These are phyloP conservation scores for Phytophthora palmivora DNA, from an alignment of 352 stramenopile species.

Conservation along the genomic window DNA sequence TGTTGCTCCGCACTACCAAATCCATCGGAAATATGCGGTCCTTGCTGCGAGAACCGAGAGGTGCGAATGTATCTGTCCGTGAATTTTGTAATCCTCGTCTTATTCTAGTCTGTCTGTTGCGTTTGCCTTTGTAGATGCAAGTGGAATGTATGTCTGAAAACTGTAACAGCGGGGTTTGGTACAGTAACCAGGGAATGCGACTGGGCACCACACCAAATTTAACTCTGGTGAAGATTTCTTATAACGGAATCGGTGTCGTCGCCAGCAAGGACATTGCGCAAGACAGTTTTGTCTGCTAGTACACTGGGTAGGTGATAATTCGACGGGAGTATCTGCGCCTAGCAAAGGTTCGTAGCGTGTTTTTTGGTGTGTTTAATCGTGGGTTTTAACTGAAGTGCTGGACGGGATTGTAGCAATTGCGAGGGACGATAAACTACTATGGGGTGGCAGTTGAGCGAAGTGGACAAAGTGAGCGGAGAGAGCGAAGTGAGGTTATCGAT, in stretches of 20 bases:
- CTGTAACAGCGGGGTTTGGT: conserved; percentile 1
- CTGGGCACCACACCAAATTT: not conserved
- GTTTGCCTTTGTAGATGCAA: conserved; percentile 19
- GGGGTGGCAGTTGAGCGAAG: too few relatives aligned
- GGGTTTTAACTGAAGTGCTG: too few relatives aligned
- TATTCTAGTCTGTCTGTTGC: too few relatives aligned
- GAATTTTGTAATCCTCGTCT: too few relatives aligned
- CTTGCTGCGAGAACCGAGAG: too few relatives aligned
- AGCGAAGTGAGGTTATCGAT: conserved; percentile 6
- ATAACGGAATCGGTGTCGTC: conserved; percentile 14
- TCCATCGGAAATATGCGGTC: too few relatives aligned
- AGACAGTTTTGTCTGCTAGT: conserved; percentile 16
- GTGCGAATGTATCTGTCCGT: too few relatives aligned
- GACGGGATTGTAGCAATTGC: not conserved
- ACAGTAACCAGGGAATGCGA: conserved; percentile 24
- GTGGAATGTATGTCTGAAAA: conserved; percentile 13
- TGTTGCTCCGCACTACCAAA: too few relatives aligned
- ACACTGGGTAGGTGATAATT: conserved; percentile 10
- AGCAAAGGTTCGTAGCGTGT: not conserved
- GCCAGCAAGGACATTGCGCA: not conserved
- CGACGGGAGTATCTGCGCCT: not conserved
- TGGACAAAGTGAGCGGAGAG: too few relatives aligned
- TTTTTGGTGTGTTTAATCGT: too few relatives aligned
- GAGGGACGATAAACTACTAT: conserved; percentile 5
- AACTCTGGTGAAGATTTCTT: conserved; percentile 3